These are phyloP conservation scores for Lentinula boryana DNA, from an alignment of 768 basidiomycete genomes.

Conservation along the genomic window DNA sequence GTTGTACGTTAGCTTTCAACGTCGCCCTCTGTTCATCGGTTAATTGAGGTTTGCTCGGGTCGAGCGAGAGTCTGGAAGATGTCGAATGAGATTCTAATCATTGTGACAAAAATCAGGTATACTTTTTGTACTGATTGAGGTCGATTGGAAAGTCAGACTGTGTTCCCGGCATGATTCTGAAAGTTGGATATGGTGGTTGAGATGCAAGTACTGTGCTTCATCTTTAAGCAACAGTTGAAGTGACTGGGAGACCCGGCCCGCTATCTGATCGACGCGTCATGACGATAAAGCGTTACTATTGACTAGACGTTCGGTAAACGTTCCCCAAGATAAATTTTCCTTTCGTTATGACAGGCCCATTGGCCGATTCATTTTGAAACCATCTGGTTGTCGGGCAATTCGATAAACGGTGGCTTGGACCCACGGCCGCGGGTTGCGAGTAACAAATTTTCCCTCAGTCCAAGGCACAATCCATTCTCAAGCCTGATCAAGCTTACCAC, in stretches of 20 bases:
- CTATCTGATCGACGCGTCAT: not conserved
- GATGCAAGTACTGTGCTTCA: not conserved
- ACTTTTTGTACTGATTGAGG: constrained; percentile 74
- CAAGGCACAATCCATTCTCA: no score
- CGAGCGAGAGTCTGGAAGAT: constrained; percentile 55
- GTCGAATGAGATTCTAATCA: constrained; percentile 8
- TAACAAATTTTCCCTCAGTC: no score
- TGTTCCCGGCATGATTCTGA: constrained; percentile 31
- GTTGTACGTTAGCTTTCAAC: constrained; percentile 66
- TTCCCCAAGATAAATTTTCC: not conserved
- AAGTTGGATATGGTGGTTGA: not conserved
- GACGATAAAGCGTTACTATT: not conserved
- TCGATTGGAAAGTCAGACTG: constrained; percentile 66
- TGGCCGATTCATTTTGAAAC: no score
- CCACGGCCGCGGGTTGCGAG: constrained; percentile 15
- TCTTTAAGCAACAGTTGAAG: not conserved
- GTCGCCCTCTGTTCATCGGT: constrained; percentile 53
- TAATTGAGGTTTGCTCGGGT: constrained; percentile 60
- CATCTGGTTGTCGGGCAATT: no score
- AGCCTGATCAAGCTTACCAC: no score
- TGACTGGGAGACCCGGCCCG: not conserved
- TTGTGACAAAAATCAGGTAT: constrained; percentile 8
- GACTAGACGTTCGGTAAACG: no score
- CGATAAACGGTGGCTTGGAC: no score
- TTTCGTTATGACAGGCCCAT: not conserved